Conservation (phyloP, 441 rosid species). For the Flueggea neowawraea region DNA sequence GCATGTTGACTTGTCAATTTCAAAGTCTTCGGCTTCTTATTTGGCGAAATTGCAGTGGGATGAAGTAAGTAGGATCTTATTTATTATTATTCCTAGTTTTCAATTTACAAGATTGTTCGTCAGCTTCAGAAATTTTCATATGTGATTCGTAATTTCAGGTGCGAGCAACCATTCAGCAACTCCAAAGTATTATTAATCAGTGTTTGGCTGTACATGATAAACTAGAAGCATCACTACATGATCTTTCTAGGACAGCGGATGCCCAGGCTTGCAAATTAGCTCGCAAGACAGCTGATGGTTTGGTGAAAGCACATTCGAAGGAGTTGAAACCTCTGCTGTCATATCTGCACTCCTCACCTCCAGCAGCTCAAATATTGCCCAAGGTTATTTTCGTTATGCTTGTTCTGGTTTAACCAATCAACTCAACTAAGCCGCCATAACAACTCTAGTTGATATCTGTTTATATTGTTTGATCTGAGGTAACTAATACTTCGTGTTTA, state of each 20-base stretch:
- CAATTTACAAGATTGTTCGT: slow-evolving; percentile 3
- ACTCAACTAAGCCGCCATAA: neutral
- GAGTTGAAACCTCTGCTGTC: slow-evolving; percentile 59
- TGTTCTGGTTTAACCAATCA: neutral
- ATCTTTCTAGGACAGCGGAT: slow-evolving; percentile 92
- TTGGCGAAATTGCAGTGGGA: slow-evolving; percentile 94
- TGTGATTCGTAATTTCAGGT: slow-evolving; percentile 42
- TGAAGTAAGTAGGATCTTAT: slow-evolving; percentile 44
- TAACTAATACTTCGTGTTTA: slow-evolving; percentile 3
- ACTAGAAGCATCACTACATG: slow-evolving; percentile 83
- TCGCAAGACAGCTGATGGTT: slow-evolving; percentile 75
- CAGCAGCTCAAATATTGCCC: slow-evolving; percentile 66
- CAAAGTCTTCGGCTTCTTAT: slow-evolving; percentile 89
- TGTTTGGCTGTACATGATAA: slow-evolving; percentile 72
- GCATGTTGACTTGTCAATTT: slow-evolving; percentile 86
- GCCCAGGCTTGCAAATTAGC: slow-evolving; percentile 88
- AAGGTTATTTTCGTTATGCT: slow-evolving; percentile 41
- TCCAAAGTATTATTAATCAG: slow-evolving; percentile 51
- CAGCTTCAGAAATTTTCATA: slow-evolving; percentile 1
- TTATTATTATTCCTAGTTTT: neutral
- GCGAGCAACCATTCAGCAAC: slow-evolving; percentile 63
- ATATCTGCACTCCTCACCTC: slow-evolving; percentile 68
- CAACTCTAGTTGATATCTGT: neutral
- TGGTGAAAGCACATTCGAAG: slow-evolving; percentile 74
- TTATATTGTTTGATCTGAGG: neutral